Conservation (phyloP, 1,139 yeast species). For the Spencermartinsiella ligniputridi region DNA sequence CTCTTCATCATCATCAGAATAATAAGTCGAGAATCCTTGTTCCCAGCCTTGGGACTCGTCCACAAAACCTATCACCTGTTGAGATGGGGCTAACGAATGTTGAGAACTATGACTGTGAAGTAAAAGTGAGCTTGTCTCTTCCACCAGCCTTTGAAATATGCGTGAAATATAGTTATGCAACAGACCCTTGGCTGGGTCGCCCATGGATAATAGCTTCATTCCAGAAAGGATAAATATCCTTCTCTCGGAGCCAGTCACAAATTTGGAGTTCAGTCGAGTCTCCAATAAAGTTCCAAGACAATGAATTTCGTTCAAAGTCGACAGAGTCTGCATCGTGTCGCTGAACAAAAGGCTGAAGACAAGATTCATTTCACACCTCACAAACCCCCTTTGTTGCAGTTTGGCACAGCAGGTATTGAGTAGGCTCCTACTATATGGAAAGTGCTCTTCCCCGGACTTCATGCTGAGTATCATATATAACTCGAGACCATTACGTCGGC, state of each 20-base stretch:
- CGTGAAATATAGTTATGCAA: not conserved
- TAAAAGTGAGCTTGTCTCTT: not conserved
- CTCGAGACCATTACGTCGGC: not conserved
- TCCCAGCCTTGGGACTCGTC: slow-evolving; percentile 2
- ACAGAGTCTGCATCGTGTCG: not conserved
- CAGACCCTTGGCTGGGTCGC: not conserved
- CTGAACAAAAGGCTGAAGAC: not conserved
- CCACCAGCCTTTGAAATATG: not conserved
- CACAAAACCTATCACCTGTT: not conserved
- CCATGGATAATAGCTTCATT: not conserved
- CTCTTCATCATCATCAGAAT: not conserved
- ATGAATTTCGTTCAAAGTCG: not conserved
- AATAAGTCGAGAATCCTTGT: not conserved
- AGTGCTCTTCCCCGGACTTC: not conserved
- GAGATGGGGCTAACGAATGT: not conserved
- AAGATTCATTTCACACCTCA: not conserved
- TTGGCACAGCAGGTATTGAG: not conserved
- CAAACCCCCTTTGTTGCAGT: not conserved
- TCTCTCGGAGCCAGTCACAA: not conserved
- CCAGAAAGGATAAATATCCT: not conserved
- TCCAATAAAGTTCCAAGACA: not conserved
- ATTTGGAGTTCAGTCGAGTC: not conserved
- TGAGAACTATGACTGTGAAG: not conserved
- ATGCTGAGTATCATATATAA: not conserved
- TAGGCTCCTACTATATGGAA: not conserved